A percentile compares a stretch with the other conserved stretches of the same genome.
Evolutionary conservation across 1,284 basidiomycete genomes (phyloP).

Genomic region (Ustilago lituana): DNA sequence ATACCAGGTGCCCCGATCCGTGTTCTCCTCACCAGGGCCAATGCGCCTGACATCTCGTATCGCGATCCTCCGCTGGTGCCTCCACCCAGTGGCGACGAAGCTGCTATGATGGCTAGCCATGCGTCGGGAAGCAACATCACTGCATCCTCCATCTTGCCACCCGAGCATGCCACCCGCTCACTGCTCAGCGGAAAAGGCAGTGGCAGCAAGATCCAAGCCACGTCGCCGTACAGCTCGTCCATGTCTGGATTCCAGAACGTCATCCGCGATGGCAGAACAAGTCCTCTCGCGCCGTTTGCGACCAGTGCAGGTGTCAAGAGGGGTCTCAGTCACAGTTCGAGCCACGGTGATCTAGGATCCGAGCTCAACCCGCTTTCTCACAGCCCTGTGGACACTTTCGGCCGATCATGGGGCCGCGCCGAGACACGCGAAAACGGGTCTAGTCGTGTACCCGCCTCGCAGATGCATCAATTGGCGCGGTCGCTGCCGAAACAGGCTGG

Average conservation of each 20-base stretch:
- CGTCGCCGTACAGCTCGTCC: conserved; percentile 47
- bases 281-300: conserved; percentile 27
- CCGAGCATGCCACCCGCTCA: conserved; percentile 40
- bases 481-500: conserved; percentile 40
- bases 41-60: conserved; percentile 59
- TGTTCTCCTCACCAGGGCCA: conserved; percentile 70
- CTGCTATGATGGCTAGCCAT: conserved; percentile 22
- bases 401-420: conserved; percentile 23
- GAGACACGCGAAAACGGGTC: conserved; percentile 7
- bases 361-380: conserved; percentile 28
- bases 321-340: conserved; percentile 39
- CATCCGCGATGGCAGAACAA: conserved; percentile 33
- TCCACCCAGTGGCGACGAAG: conserved; percentile 14
- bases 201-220: conserved; percentile 36
- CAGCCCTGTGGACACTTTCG: conserved; percentile 17
- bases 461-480: conserved; percentile 22
- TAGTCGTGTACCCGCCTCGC: conserved; percentile 2
- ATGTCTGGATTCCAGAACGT: conserved; percentile 41
- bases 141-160: conserved; percentile 45
- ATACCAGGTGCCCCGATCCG: conserved; percentile 70
- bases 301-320: conserved; percentile 25
- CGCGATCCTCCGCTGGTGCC: conserved; percentile 42
- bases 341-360: conserved; percentile 35
- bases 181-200: conserved; percentile 51
- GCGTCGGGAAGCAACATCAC: conserved; percentile 44